phyloP scores from a whole-genome alignment of 2,329 filamentous ascomycete species.

The Alternaria arbusti region DNA sequence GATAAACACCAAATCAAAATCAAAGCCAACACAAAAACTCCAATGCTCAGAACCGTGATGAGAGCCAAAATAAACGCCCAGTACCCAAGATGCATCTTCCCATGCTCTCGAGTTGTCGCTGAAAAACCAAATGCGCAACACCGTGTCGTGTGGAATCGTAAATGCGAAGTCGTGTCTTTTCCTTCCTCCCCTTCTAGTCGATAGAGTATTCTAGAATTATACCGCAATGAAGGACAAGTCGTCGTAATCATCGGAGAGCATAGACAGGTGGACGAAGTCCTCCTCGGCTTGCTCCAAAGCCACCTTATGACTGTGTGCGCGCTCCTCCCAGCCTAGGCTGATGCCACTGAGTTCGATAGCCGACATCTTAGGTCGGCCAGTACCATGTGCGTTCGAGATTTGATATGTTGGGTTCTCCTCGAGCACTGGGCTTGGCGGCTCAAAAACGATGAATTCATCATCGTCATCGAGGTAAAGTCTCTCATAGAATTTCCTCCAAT shows the following conservation, averaged over 20 bases:
- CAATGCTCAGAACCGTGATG: neutral
- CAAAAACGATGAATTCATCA: neutral
- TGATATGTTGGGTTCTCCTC: constrained; percentile 1
- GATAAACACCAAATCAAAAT: neutral
- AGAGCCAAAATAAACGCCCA: neutral
- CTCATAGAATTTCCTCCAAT: neutral
- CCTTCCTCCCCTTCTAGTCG: neutral
- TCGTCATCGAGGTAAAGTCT: constrained; percentile 14
- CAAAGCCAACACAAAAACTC: neutral
- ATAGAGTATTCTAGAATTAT: neutral
- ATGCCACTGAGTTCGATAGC: constrained; percentile 11
- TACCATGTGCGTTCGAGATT: neutral
- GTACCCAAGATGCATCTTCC: neutral
- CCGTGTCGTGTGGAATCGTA: neutral
- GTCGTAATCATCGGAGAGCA: constrained; percentile 6
- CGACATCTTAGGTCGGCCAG: constrained; percentile 12
- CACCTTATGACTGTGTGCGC: constrained; percentile 7
- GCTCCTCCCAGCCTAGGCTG: constrained; percentile 11
- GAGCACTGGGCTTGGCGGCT: neutral
- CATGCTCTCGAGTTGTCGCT: neutral
- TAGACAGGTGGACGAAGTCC: constrained; percentile 8
- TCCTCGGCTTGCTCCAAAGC: constrained; percentile 14
- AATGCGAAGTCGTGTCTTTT: neutral
- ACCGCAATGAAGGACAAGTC: neutral
- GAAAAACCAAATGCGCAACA: neutral